Percentiles rank a stretch among this genome's conserved stretches.
Conservation (phyloP, 2,329 filamentous ascomycete species). For the Sporothrix pallida region DNA sequence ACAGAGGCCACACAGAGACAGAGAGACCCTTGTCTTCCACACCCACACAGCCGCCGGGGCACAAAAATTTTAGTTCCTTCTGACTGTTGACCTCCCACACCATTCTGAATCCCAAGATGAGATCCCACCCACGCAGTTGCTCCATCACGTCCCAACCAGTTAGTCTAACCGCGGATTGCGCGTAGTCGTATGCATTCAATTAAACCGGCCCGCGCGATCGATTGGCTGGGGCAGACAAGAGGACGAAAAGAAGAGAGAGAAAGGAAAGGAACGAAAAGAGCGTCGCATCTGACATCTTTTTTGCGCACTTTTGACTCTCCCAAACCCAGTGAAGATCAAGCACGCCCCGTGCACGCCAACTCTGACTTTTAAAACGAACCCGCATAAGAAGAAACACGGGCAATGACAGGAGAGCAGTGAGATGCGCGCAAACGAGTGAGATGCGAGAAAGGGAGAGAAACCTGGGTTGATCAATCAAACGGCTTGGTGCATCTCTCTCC, state of each 20-base stretch:
- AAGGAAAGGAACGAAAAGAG: not conserved
- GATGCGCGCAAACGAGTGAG: not conserved
- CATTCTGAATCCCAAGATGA: no score
- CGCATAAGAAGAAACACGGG: conserved; percentile 17
- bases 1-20: no score
- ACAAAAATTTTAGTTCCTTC: not conserved
- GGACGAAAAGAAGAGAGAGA: not conserved
- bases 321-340: conserved; percentile 10
- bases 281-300: not conserved
- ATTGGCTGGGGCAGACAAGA: not conserved
- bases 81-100: not conserved
- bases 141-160: not conserved
- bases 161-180: conserved; percentile 17
- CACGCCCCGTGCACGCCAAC: conserved; percentile 4
- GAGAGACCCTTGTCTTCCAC: no score
- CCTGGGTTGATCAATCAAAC: conserved; percentile 22
- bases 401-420: not conserved
- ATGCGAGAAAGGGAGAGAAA: not conserved
- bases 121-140: not conserved
- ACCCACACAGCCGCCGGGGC: not conserved
- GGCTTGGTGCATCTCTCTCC: not conserved
- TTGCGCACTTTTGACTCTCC: not conserved
- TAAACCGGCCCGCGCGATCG: conserved; percentile 7
- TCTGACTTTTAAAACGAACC: conserved; percentile 4
- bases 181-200: conserved; percentile 27